These are phyloP conservation scores for Rhizopogon vinicolor DNA, from an alignment of 768 basidiomycete species.

Conservation along the genomic window DNA sequence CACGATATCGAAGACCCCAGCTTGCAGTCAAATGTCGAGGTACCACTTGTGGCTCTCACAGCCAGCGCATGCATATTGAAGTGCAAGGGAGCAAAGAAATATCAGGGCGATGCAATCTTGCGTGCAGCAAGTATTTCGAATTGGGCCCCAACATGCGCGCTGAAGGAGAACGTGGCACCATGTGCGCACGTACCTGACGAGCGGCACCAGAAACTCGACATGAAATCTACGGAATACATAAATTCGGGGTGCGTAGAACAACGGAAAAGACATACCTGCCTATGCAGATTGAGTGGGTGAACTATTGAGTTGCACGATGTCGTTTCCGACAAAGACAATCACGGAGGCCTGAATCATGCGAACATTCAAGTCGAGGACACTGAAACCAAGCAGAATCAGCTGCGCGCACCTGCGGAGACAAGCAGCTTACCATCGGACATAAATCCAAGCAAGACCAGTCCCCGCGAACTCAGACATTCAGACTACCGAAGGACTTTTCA, in stretches of 20 bases:
- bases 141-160: neutral
- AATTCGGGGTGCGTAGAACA: neutral
- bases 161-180: slow-evolving; percentile 17
- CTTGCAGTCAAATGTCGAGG: neutral
- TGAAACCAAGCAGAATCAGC: neutral
- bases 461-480: too few species aligned
- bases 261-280: neutral
- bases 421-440: too few species aligned
- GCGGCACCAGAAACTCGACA: slow-evolving; percentile 7
- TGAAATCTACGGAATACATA: neutral
- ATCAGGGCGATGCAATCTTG: neutral
- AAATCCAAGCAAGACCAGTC: too few species aligned
- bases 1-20: neutral
- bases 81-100: neutral
- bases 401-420: too few species aligned
- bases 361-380: neutral
- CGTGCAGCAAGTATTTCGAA: neutral
- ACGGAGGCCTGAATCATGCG: neutral
- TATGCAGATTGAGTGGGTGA: neutral
- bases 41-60: too few species aligned
- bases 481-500: too few species aligned
- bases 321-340: neutral
- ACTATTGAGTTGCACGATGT: neutral
- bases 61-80: too few species aligned
- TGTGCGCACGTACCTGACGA: slow-evolving; percentile 20